Evolutionary conservation across 2,329 filamentous ascomycete species (phyloP), one percentile per base, ranked within the genome.

Genomic region (Metarhizium anisopliae): DNA sequence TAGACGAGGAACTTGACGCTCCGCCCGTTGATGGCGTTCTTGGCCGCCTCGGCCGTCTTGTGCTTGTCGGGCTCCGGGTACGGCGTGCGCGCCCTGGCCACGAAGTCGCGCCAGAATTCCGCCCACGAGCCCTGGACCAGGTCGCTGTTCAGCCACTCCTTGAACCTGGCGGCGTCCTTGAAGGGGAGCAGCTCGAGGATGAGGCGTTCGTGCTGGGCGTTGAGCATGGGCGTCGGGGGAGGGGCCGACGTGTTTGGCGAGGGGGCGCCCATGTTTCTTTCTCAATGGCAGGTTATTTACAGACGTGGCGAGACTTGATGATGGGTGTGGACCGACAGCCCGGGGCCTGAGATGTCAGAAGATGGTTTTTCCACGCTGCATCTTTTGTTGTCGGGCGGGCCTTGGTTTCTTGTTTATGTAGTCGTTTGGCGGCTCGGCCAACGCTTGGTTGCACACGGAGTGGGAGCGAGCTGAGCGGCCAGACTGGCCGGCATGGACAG

Each of bases 131-230:
- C 69, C 54, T 64, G 63, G 16, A 73, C 63, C 43, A 63, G 64
- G 43, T 59, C 51, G 56, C 68, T 60, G 47, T 57, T 54, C 10
- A 73, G 65, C 71, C 70, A 74, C 30, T 66, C 66, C 45, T 66
- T 67, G 60, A 74, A 73, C 56, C 66, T 61, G 30, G 51, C 47
- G 38, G 56, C 50, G 50, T 68, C 66, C 50, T 67, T 67, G 64
- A 73, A 70, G 32, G 71, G 70, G 11, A 74, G 65, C 43, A 72
- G 67, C 58, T 73, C 70, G 58, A 73, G 62, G 52, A 73, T 64
- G 38, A 74, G 69, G 36, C 71, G 68, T 60, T 71, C 67, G 59
- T 72, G 68, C 59, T 73, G 70, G 3, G 60, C 55, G 20, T 65
- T 59, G 49, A 70, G 52, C 36, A 47, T 52, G 32, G 43, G 30